Base-by-base conservation (phyloP, 805 yeast species). In the Candida palmyrensis region DNA sequence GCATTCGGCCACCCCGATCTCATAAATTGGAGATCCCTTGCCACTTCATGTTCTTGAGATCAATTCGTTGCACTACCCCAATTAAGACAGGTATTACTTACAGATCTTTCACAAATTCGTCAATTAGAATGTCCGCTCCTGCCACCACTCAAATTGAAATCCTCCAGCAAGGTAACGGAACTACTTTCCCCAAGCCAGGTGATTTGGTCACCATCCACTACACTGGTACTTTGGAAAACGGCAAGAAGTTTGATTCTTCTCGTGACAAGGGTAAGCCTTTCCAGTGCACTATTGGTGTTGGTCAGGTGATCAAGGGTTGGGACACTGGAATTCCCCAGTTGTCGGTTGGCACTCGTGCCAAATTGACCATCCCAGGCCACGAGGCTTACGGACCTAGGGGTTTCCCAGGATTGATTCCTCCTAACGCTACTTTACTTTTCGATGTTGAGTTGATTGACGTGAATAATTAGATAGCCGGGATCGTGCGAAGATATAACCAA, bases 271-370 rank as follows among this genome's bases (percentile, higher is more conserved):
- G 92, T 55, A 78, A 82, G 62, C 96, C 97, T 46, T 90, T 90
- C 80, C 90, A 86, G 62, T 83, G 95, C 62, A 67, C 71, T 65
- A 86, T 90, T 57, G 97, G 97, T 62, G 95, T 85, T 46, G 96
- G 97, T 45, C 95, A 83, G 68, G 97, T 90, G 47, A 90, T 90
- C 68, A 78, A 79, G 57, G 97, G 97, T 47, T 90, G 97, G 97
- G 97, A 89, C 55, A 84, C 78, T 53, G 95, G 89, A 42, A 86
- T 88, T 58, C 96, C 97, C 36, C 79, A 88, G 65, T 73, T 90
- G 58, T 82, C 95, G 34, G 75, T 88, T 32, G 97, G 97, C 52
- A 87, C 92, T 67, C 84, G 82, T 72, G 96, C 97, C 32, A 75
- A 82, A 57, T 72, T 90, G 56, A 87, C 94, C 51, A 87, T 90